phyloP scores from a whole-genome alignment of 2,329 filamentous ascomycete species.

The Talaromyces atroroseus region DNA sequence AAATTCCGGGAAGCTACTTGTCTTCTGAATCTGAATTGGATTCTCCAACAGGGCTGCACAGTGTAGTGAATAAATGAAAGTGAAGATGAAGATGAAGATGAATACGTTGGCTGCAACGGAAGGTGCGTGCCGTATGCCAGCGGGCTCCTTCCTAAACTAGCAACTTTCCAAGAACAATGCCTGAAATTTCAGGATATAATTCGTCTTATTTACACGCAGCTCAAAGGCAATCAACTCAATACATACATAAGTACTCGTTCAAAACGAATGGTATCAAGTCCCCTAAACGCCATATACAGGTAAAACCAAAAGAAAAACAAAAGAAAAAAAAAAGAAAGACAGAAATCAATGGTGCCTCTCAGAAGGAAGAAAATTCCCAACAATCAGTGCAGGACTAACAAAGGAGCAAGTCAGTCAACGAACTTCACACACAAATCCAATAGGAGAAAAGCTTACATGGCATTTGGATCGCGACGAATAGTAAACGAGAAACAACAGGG shows the following conservation, averaged over 20 bases:
- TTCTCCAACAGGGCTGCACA: neutral
- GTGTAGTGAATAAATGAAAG: neutral
- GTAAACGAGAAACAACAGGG: constrained; percentile 98
- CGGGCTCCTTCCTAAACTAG: neutral
- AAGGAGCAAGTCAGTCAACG: neutral
- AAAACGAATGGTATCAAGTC: constrained; percentile 1
- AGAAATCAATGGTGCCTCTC: constrained; percentile 49
- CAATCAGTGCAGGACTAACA: constrained; percentile 79
- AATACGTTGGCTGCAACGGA: neutral
- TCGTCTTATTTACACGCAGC: neutral
- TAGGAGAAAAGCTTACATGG: constrained; percentile 64
- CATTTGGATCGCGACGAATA: constrained; percentile 88
- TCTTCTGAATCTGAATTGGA: too few species aligned
- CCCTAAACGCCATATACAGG: neutral
- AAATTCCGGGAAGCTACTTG: too few species aligned
- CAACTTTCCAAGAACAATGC: neutral
- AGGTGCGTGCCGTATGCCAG: neutral
- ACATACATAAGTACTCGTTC: neutral
- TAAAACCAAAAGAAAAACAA: neutral
- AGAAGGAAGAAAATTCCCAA: constrained; percentile 94
- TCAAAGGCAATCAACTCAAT: neutral
- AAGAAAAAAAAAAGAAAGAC: neutral
- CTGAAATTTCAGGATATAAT: neutral
- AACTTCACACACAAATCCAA: neutral
- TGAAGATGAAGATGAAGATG: neutral